phyloP scores from a whole-genome alignment of 1,284 basidiomycete species.

The Violaceomyces palustris region DNA sequence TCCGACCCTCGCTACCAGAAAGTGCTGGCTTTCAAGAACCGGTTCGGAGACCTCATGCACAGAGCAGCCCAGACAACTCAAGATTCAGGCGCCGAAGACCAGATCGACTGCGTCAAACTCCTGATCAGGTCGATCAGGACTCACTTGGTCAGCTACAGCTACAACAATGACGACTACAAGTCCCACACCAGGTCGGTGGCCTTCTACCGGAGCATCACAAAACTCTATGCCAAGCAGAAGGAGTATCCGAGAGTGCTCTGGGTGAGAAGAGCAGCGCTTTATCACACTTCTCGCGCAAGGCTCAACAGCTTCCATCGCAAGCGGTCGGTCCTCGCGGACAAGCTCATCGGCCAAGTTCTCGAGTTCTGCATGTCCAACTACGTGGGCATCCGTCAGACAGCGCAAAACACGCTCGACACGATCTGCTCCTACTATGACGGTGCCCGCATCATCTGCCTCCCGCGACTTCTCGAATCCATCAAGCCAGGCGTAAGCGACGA shows the following conservation, averaged over 20 bases:
- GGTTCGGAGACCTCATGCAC: constrained; percentile 69
- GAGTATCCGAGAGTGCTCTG: constrained; percentile 70
- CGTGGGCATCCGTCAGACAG: constrained; percentile 59
- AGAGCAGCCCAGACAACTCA: constrained; percentile 61
- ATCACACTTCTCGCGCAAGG: constrained; percentile 62
- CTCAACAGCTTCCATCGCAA: constrained; percentile 75
- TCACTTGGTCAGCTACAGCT: constrained; percentile 44
- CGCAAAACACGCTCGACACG: constrained; percentile 67
- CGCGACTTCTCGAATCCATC: constrained; percentile 66
- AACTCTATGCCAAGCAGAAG: constrained; percentile 68
- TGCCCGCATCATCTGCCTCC: constrained; percentile 69
- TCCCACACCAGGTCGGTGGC: constrained; percentile 31
- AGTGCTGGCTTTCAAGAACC: constrained; percentile 62
- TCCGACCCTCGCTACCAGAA: constrained; percentile 70
- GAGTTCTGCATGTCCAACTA: constrained; percentile 66
- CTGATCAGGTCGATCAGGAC: constrained; percentile 53
- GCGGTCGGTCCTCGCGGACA: constrained; percentile 74
- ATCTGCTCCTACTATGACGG: constrained; percentile 75
- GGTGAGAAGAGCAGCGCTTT: constrained; percentile 68
- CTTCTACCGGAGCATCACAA: constrained; percentile 52
- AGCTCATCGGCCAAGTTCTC: constrained; percentile 69
- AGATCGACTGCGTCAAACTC: constrained; percentile 76
- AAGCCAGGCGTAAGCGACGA: constrained; percentile 64
- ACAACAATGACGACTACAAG: constrained; percentile 51
- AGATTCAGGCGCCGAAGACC: constrained; percentile 69